A percentile compares a stretch with the other conserved stretches of the same genome.
Conservation (phyloP, 2,329 filamentous ascomycete genomes). For the Alternaria consortialis region DNA sequence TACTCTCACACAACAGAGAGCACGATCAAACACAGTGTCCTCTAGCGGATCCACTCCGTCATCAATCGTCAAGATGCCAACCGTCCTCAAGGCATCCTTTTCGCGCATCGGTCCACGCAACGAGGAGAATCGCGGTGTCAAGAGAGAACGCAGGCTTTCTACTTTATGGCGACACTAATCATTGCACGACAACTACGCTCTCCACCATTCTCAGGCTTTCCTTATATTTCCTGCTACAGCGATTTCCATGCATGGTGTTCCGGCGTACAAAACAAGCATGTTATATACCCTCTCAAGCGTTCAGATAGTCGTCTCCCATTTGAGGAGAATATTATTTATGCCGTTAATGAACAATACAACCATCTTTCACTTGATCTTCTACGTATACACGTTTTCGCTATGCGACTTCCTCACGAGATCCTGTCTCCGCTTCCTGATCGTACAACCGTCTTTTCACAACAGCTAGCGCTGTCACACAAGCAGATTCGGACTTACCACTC, state of each 20-base stretch:
- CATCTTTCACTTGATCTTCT: not conserved
- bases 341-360: not conserved
- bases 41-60: conserved; percentile 2
- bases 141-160: conserved; percentile 25
- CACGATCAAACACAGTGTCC: not conserved
- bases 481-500: conserved; percentile 3
- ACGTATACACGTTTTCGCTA: not conserved
- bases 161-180: conserved; percentile 20
- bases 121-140: conserved; percentile 16
- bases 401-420: not conserved
- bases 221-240: not conserved
- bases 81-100: conserved; percentile 14
- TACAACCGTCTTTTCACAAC: not conserved
- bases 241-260: conserved; percentile 1
- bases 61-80: conserved; percentile 14
- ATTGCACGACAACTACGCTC: not conserved
- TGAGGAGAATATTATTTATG: not conserved
- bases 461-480: not conserved
- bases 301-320: not conserved
- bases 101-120: conserved; percentile 13
- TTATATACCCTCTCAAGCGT: conserved; percentile 30
- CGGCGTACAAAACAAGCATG: conserved; percentile 12
- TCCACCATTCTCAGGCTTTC: not conserved
- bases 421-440: not conserved
- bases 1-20: conserved; percentile 19